Base-by-base conservation (phyloP, 371 early-diverging fungal genomes). In the Entomophthora muscae region DNA sequence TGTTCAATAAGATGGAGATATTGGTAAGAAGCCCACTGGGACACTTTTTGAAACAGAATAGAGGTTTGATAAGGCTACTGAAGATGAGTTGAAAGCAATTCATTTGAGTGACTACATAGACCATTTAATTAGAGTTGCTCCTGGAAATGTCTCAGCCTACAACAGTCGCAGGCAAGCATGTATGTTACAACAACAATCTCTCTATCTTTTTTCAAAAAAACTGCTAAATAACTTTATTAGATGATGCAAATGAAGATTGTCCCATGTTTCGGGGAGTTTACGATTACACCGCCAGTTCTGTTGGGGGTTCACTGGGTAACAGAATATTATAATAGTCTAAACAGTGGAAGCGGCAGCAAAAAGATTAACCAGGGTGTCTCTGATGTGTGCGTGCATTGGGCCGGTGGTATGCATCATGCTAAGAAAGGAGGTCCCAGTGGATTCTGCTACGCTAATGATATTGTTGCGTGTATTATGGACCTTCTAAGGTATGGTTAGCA, bases 381-480 rank as follows among this genome's bases (percentile, higher is more conserved):
- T 17, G 98, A 99, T 67, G 87, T 98, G 67, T 90, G 91, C 17
- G 88, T 99, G 64, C 98, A 99, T 73, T 99, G 99, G 99, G 84
- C 92, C 3, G 99, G 99, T 52, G 99, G 99, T 1, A 79, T 99
- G 66, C 99, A 99, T 73, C 99, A 99, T 72, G 98, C 98, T 13
- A 96, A 97, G 71, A 93, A 93, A 73, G 73, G 76, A 32, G 96
- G 91, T 67, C 96, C 99, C 0, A 86, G 89, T 62, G 99, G 99
- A 21, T 99, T 99, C 74, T 99, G 99, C 72, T 99, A 98, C 78
- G 91, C 97, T 17, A 98, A 98, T 75, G 99, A 99, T 67, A 98
- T 98, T 70, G 96, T 94, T 1, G 72, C 98, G 27, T 93, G 86
- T 1, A 97, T 99, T 60, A 72, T 98, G 65, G 98, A 99, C 73